Conservation (phyloP, 2,329 filamentous ascomycete genomes). For the Aschersonia sp. region DNA sequence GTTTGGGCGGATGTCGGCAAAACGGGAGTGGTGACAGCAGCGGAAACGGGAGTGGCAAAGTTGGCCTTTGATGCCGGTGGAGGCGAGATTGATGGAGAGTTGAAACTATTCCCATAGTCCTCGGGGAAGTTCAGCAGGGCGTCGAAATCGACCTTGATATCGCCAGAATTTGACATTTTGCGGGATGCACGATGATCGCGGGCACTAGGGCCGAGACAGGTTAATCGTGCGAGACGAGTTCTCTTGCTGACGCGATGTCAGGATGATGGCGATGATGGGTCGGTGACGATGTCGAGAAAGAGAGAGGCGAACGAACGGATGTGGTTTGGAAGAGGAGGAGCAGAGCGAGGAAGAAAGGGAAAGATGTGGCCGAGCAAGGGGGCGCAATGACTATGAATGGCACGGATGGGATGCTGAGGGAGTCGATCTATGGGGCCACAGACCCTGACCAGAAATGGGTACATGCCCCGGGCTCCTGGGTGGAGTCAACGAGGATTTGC, state of each 20-base stretch:
- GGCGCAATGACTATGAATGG: slow-evolving; percentile 17
- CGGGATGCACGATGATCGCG: background rate
- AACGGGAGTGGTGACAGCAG: slow-evolving; percentile 38
- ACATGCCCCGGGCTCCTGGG: slow-evolving; percentile 3
- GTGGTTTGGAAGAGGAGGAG: slow-evolving; percentile 2
- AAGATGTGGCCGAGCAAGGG: slow-evolving; percentile 13
- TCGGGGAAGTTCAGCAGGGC: slow-evolving; percentile 49
- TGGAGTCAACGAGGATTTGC: slow-evolving; percentile 3
- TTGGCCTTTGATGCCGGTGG: slow-evolving; percentile 35
- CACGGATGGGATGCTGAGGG: slow-evolving; percentile 10
- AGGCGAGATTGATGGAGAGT: slow-evolving; percentile 46
- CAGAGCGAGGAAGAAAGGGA: slow-evolving; percentile 4
- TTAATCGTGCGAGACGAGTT: background rate
- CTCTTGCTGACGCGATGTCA: background rate
- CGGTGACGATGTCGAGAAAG: background rate
- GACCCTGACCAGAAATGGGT: slow-evolving; percentile 4
- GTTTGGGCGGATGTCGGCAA: slow-evolving; percentile 42
- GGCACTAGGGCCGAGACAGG: slow-evolving; percentile 1
- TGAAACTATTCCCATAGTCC: slow-evolving; percentile 36
- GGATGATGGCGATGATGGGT: background rate
- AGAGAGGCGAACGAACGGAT: background rate
- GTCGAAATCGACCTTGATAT: slow-evolving; percentile 37
- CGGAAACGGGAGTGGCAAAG: slow-evolving; percentile 35
- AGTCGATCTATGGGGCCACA: slow-evolving; percentile 1
- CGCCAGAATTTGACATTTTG: slow-evolving; percentile 24